Evolutionary conservation across 116 monocot genomes (phyloP), one percentile per base, ranked within the genome.

Genomic region (Trichopus zeylanicus): DNA sequence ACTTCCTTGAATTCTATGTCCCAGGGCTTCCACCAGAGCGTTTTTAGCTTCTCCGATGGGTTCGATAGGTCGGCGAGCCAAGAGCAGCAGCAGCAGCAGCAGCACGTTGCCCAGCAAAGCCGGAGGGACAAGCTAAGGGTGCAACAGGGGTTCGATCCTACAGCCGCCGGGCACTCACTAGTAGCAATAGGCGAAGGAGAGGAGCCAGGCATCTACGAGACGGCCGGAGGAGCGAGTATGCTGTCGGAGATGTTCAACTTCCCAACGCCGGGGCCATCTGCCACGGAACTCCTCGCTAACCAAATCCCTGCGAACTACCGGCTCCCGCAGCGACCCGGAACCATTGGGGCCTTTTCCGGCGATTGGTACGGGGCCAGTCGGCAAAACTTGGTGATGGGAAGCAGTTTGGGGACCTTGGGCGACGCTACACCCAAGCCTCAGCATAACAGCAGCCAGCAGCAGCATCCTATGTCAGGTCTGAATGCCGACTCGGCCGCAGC

Each of bases 201-300:
- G 13, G 71, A 70, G 20, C 26, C 42, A 22, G 26, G 62, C 51
- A 81, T 89, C 53, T 86, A 89, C 71, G 82, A 70, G 33, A 27
- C 74, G 4, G 20, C 62, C 48, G 68, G 63, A 20, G 66, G 65
- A 56, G 63, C 47, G 18, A 93, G 68, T 69, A 78, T 86, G 80
- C 61, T 88, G 27, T 81, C 86, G 6, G 94, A 94, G 60, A 86
- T 94, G 89, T 83, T 94, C 85, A 79, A 76, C 63, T 85, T 74
- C 57, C 34, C 48, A 19, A 27, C 56, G 6, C 10, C 63, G 35
- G 67, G 62, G 5, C 67, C 71, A 2, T 60, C 68, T 10, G 84
- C 80, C 25, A 68, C 86, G 21, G 86, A 89, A 20, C 72, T 94
- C 8, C 76, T 89, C 5, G 83, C 82, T 37, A 73, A 51, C 68